Evolutionary conservation across 176 grass and related monocot species (phyloP).

Genomic region (Pontederia paniculata): DNA sequence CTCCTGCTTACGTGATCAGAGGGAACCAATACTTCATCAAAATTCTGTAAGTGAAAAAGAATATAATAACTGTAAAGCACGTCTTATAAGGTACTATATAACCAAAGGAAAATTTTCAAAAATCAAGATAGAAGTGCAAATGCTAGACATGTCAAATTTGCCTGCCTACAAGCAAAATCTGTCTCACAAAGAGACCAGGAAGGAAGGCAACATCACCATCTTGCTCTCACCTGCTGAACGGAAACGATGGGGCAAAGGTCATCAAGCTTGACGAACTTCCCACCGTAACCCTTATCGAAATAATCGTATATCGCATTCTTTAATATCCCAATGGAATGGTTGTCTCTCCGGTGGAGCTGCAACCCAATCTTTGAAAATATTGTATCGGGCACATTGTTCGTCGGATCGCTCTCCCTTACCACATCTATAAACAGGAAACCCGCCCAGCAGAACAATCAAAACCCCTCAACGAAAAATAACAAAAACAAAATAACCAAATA

Average conservation of each 20-base stretch:
- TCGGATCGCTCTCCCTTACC: conserved; percentile 71
- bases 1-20: conserved; percentile 83
- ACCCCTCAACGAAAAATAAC: background rate
- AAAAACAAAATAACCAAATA: background rate
- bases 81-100: too few species aligned
- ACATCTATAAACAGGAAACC: conserved; percentile 37
- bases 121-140: too few species aligned
- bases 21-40: conserved; percentile 87
- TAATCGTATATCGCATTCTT: conserved; percentile 82
- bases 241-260: conserved; percentile 92
- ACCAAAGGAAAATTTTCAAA: too few species aligned
- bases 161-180: too few species aligned
- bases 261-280: conserved; percentile 77
- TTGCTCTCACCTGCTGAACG: conserved; percentile 51
- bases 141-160: too few species aligned
- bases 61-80: too few species aligned
- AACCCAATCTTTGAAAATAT: conserved; percentile 79
- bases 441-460: conserved; percentile 24
- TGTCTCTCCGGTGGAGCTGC: conserved; percentile 86
- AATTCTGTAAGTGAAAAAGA: conserved; percentile 51
- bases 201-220: background rate
- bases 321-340: conserved; percentile 78
- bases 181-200: background rate
- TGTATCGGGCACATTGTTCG: conserved; percentile 76
- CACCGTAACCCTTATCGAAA: conserved; percentile 55